Evolutionary conservation across 371 early-diverging fungal genomes (phyloP), one percentile per base, ranked within the genome.

Genomic region (Lichtheimia corymbifera): DNA sequence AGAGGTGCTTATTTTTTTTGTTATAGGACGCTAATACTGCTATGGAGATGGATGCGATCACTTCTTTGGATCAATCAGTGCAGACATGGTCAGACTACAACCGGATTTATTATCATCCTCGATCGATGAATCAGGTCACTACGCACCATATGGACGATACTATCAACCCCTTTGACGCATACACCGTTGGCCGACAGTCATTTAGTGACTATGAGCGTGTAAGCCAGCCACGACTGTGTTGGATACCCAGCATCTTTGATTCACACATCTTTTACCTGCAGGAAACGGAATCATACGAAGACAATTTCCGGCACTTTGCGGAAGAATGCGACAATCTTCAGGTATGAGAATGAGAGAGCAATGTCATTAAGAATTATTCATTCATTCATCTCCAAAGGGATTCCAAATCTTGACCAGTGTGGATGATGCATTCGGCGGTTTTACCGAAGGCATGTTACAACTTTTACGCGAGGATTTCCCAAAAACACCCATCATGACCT

Each of bases 271-370:
- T 40, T 13, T 3, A 24, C 18, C 20, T 43, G 20, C 63, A 77
- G 66, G 87, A 83, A 42, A 64, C 64, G 1, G 85, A 87, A 3
- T 64, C 87, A 4, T 84, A 92, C 28, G 97, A 96, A 18, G 89
- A 90, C 18, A 82, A 83, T 22, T 75, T 96, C 35, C 83, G 97
- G 5, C 76, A 76, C 45, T 90, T 93, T 70, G 83, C 86, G 1
- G 97, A 96, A 70, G 94, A 91, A 61, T 91, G 93, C 63, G 97
- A 96, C 66, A 75, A 78, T 15, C 68, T 93, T 35, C 95, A 92
- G 71, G 84, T 78, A 67, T 30, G 20, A 4, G 7, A 30, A 30
- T 4, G 7, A 2, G 28, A 35, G 9, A 35, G 35, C 35, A 35
- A n/a, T 18, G 11, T 15, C 22, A 52, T 5, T 5, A 4, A 13